Evolutionary conservation across 2,329 filamentous ascomycete genomes (phyloP).

Genomic region (Arthrobotrys musiformis): DNA sequence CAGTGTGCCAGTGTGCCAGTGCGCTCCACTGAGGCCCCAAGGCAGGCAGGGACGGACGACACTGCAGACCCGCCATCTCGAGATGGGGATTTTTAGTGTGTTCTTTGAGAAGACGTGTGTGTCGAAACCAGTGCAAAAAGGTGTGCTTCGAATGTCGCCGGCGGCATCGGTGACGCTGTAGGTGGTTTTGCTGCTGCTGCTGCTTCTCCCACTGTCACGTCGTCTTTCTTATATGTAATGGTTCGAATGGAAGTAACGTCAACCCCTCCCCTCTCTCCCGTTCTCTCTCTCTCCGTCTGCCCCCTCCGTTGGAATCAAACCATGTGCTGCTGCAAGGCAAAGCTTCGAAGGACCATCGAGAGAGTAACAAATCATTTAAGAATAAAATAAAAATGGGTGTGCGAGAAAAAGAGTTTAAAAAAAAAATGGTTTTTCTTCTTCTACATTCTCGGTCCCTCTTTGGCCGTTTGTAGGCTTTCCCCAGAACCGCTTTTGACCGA

Average conservation of each 20-base stretch:
- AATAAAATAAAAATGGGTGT: not conserved
- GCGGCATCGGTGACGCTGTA: not conserved
- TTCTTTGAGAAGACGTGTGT: no score
- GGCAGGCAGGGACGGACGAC: not conserved
- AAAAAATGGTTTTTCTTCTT: not conserved
- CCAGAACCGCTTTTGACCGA: not conserved
- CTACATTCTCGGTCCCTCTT: no score
- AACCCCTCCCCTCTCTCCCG: not conserved
- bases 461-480: no score
- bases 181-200: not conserved
- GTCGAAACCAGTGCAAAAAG: not conserved
- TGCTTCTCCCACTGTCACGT: not conserved
- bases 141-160: not conserved
- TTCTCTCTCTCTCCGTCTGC: no score
- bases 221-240: not conserved
- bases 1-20: no score
- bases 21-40: no score
- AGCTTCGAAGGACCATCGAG: not conserved
- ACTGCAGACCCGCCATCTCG: constrained; percentile 8
- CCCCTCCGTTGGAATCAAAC: no score
- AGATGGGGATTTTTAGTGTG: not conserved
- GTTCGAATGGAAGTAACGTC: not conserved
- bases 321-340: no score
- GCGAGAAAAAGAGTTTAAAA: not conserved
- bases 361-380: no score